Conservation (phyloP, 202 grass and related monocot genomes). For the Carex arenaria region DNA sequence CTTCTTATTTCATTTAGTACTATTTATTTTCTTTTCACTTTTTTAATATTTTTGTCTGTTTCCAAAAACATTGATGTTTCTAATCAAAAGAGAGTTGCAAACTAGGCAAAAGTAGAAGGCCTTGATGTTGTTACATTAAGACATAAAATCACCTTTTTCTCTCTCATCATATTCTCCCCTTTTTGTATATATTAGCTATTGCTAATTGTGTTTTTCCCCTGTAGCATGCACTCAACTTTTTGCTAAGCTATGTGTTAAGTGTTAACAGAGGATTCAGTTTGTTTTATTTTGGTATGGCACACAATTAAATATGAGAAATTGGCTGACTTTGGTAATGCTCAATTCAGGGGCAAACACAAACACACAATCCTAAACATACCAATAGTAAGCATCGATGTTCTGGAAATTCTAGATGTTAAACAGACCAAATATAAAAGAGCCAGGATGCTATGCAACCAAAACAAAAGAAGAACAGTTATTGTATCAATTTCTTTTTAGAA, state of each 20-base stretch:
- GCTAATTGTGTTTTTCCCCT: not conserved
- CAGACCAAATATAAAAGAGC: not conserved
- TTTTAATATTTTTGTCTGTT: not conserved
- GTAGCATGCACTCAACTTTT: not conserved
- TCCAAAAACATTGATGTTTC: not conserved
- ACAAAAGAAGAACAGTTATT: not conserved
- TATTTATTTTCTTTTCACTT: not conserved
- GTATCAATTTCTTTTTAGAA: not conserved
- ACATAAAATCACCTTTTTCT: not conserved
- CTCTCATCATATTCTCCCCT: not conserved
- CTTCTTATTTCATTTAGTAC: not conserved
- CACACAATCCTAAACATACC: not conserved
- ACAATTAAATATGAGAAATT: not conserved
- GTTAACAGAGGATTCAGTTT: not conserved
- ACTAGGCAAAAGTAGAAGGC: not conserved
- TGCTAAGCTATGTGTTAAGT: not conserved
- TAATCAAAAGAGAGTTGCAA: not conserved
- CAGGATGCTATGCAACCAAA: not conserved
- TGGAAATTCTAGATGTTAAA: not conserved
- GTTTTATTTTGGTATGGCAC: not conserved
- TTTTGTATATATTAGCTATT: not conserved
- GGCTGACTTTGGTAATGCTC: not conserved
- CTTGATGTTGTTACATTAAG: not conserved
- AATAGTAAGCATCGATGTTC: not conserved
- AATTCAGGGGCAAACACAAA: not conserved